phyloP scores from a whole-genome alignment of 73 alveolate species.

The Symbiodinium pilosum region DNA sequence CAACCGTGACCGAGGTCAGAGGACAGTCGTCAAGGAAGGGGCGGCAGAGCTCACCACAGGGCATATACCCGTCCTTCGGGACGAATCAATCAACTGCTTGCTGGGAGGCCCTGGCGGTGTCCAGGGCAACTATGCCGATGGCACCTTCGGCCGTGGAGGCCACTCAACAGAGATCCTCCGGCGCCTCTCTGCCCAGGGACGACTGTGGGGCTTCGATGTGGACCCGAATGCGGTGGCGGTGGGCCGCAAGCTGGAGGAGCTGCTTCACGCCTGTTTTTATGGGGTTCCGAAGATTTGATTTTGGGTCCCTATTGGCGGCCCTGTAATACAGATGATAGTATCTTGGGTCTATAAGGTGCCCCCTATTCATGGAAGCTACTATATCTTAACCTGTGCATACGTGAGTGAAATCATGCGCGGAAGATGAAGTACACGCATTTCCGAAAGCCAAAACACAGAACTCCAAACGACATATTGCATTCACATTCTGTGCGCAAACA shows the following conservation, averaged over 20 bases:
- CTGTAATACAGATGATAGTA: too few relatives aligned
- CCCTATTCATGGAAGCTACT: too few relatives aligned
- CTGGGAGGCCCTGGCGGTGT: constrained; percentile 50
- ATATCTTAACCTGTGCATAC: too few relatives aligned
- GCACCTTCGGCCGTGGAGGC: constrained; percentile 91
- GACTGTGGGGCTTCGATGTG: constrained; percentile 56
- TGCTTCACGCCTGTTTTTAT: too few relatives aligned
- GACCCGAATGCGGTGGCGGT: constrained; percentile 85
- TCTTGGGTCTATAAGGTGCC: too few relatives aligned
- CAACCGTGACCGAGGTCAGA: neutral
- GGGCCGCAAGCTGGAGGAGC: constrained; percentile 32
- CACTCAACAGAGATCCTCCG: constrained; percentile 83
- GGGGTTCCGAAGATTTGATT: too few relatives aligned
- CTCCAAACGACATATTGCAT: too few relatives aligned
- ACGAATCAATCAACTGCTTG: constrained; percentile 56
- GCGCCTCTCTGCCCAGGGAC: constrained; percentile 13
- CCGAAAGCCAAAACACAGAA: too few relatives aligned
- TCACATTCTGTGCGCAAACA: too few relatives aligned
- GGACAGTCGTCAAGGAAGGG: neutral
- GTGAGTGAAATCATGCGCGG: too few relatives aligned
- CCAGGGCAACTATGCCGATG: constrained; percentile 74
- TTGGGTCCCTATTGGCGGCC: too few relatives aligned
- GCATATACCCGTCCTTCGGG: constrained; percentile 88
- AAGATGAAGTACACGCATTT: too few relatives aligned
- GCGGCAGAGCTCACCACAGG: constrained; percentile 84